Percentiles rank a stretch among this genome's conserved stretches.
phyloP scores from a whole-genome alignment of 495 filamentous ascomycete species.

The Annulohypoxylon nitens region DNA sequence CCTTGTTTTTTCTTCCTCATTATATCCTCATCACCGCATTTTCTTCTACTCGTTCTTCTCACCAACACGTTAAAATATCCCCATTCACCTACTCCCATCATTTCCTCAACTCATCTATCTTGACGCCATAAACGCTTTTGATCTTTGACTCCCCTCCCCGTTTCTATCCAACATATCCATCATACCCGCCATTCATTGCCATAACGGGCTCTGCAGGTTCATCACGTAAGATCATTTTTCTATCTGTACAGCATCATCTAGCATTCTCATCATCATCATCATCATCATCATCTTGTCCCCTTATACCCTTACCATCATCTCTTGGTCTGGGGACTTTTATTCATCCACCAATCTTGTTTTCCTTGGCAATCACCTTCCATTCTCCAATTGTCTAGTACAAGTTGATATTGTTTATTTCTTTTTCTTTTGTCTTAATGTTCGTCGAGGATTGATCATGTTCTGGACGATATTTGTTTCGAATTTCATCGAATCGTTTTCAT shows the following conservation, averaged over 20 bases:
- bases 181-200: not conserved
- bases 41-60: not conserved
- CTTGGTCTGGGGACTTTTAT: not conserved
- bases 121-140: not conserved
- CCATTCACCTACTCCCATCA: not conserved
- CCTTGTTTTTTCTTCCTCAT: not conserved
- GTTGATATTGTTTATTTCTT: not conserved
- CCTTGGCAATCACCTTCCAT: not conserved
- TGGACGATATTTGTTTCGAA: not conserved
- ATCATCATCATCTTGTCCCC: too few relatives aligned
- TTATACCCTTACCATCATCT: not conserved
- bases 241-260: not conserved
- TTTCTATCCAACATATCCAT: not conserved
- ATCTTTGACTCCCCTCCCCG: not conserved
- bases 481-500: not conserved
- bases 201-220: not conserved
- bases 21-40: not conserved
- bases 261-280: not conserved
- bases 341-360: not conserved
- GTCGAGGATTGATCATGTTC: not conserved
- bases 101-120: not conserved
- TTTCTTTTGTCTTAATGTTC: not conserved
- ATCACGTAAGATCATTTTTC: not conserved
- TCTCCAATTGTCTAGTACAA: not conserved
- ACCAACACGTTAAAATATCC: not conserved